Evolutionary conservation across 805 yeast species (phyloP), one percentile per base, ranked within the genome.

Genomic region (Saturnispora kantuleensis): DNA sequence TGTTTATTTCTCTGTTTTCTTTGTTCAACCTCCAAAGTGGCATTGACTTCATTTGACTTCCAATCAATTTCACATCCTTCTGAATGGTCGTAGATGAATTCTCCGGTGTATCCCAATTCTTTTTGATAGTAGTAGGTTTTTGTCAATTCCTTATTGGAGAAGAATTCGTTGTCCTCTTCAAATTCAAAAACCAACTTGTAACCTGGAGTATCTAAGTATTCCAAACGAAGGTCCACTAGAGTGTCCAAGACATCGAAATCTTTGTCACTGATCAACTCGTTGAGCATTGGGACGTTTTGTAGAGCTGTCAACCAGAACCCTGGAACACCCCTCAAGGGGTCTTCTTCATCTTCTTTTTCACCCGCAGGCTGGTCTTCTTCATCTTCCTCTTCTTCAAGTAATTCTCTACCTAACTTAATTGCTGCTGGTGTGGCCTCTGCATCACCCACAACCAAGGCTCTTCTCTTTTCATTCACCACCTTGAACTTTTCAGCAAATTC

Each of bases 1-100:
- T 83, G 79, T 71, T 89, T 90, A 67, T 93, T 93, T 70, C 97
- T 82, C 71, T 93, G 98, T 69, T 89, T 93, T 69, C 97, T 81
- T 74, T 86, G 84, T 71, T 90, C 97, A 47, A 93, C 81, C 48
- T 71, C 68, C 46, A 93, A 77, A 15, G 97, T 90, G 43, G 86
- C 88, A 60, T 93, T 90, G 50, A 71, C 70, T 53, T 82, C 94
- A 56, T 81, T 80, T 44, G 81, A 75, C 51, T 67, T 69, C 98
- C 98, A 93, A 54, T 82, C 69, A 62, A 93, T 84, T 46, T 77
- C 81, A 53, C 76, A 72, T 45, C 97, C 97, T 60, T 86, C 94
- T 10, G 98, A 97, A 61, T 86, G 95, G 66, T 90, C 97, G 65
- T 90, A 93, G 54, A 93, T 88, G 63, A 86, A 90, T 64, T 93